A percentile compares a stretch with the other conserved stretches of the same genome.
Evolutionary conservation across 371 early-diverging fungal species (phyloP).

Genomic region (Mucor irregularis): DNA sequence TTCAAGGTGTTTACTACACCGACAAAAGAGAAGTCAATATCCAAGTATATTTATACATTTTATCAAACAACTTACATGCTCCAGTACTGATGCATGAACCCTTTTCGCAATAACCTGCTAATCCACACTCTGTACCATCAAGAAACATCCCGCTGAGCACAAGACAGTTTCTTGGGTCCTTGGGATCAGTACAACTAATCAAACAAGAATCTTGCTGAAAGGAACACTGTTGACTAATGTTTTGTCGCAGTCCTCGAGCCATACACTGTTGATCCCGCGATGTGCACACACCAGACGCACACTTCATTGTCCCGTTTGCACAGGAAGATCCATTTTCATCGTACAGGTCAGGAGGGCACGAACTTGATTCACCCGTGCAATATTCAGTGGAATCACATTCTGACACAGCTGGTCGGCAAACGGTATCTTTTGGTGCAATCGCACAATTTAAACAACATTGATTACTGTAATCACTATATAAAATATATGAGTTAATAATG

Average conservation of each 20-base stretch:
- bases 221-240: slow-evolving; percentile 50
- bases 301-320: slow-evolving; percentile 58
- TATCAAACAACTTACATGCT: slow-evolving; percentile 31
- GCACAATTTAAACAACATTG: slow-evolving; percentile 83
- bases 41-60: too few species aligned
- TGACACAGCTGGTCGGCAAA: slow-evolving; percentile 80
- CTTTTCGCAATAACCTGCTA: slow-evolving; percentile 62
- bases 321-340: slow-evolving; percentile 76
- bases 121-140: slow-evolving; percentile 92
- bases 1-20: slow-evolving; percentile 36
- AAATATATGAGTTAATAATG: not conserved
- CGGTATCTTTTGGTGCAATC: slow-evolving; percentile 57
- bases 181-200: slow-evolving; percentile 68
- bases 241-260: slow-evolving; percentile 57
- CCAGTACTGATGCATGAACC: slow-evolving; percentile 52
- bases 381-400: slow-evolving; percentile 84
- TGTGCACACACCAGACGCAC: slow-evolving; percentile 91
- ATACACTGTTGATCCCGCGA: slow-evolving; percentile 84
- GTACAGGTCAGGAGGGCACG: slow-evolving; percentile 76
- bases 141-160: slow-evolving; percentile 77
- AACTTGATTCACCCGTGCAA: slow-evolving; percentile 74
- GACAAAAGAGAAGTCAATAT: not conserved
- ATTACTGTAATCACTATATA: slow-evolving; percentile 74
- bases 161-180: slow-evolving; percentile 47
- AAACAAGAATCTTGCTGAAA: slow-evolving; percentile 65